Evolutionary conservation across 129 eudicot genomes (phyloP).

Genomic region (Gnaphalium uliginosum): DNA sequence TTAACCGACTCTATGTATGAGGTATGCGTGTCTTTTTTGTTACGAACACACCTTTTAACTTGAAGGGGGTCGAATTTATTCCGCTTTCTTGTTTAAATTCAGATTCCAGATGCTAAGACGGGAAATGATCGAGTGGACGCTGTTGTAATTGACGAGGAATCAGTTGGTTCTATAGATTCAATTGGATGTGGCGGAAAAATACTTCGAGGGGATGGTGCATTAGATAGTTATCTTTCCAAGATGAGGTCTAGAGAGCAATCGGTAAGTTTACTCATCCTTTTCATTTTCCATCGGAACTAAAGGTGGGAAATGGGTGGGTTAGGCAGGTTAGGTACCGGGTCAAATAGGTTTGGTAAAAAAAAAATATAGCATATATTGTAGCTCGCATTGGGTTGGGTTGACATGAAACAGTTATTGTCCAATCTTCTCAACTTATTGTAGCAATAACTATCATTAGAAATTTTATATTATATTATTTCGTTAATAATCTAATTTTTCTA

Average conservation of each 20-base stretch:
- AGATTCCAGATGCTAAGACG: constrained; percentile 83
- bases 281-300: background rate
- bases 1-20: constrained; percentile 95
- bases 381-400: background rate
- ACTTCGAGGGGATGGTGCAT: constrained; percentile 81
- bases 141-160: constrained; percentile 83
- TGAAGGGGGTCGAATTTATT: background rate
- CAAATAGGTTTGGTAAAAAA: background rate
- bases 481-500: background rate
- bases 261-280: constrained; percentile 36
- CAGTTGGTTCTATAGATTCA: constrained; percentile 59
- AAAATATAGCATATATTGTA: background rate
- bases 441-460: background rate
- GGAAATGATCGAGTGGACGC: constrained; percentile 89
- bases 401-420: background rate
- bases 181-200: constrained; percentile 76
- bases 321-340: background rate
- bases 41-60: background rate
- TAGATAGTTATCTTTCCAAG: constrained; percentile 59
- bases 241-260: constrained; percentile 39
- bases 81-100: background rate
- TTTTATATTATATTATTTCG: background rate
- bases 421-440: background rate
- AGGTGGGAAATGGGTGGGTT: background rate
- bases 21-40: constrained; percentile 45